Conservation (phyloP, 306 rosid species). For the Vigna unguiculata region DNA sequence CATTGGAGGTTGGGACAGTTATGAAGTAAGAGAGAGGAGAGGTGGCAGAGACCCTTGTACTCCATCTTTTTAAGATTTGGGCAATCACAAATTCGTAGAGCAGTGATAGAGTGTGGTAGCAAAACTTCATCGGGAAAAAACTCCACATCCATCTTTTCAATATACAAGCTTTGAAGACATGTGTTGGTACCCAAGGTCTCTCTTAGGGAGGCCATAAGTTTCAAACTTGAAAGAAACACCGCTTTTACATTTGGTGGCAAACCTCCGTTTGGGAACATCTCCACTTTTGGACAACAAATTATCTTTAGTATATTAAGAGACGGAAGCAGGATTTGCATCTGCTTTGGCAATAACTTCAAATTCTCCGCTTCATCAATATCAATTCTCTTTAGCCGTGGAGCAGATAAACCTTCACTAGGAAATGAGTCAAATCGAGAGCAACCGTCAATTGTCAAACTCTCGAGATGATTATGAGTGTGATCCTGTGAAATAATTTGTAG, state of each 20-base stretch:
- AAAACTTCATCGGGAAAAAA: background rate
- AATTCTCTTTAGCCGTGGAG: background rate
- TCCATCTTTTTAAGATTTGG: background rate
- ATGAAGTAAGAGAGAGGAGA: background rate
- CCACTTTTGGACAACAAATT: background rate
- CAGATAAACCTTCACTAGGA: background rate
- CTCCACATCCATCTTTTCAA: background rate
- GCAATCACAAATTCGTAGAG: fast-evolving
- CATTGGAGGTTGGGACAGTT: background rate
- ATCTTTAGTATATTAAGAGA: background rate
- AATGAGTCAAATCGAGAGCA: background rate
- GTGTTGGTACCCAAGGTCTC: background rate
- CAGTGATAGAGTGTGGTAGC: background rate
- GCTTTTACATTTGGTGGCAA: background rate
- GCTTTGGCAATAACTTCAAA: background rate
- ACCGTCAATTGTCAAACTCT: fast-evolving
- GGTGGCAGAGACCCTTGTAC: background rate
- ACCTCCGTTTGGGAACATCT: background rate
- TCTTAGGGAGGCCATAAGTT: background rate
- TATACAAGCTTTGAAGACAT: background rate
- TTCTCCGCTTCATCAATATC: background rate
- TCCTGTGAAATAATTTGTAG: background rate
- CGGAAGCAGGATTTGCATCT: background rate
- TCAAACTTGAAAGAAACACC: background rate
- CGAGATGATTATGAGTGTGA: background rate